These are phyloP conservation scores for Hawksworthiomyces lignivorus DNA, from an alignment of 2,329 filamentous ascomycete genomes.

Conservation along the genomic window DNA sequence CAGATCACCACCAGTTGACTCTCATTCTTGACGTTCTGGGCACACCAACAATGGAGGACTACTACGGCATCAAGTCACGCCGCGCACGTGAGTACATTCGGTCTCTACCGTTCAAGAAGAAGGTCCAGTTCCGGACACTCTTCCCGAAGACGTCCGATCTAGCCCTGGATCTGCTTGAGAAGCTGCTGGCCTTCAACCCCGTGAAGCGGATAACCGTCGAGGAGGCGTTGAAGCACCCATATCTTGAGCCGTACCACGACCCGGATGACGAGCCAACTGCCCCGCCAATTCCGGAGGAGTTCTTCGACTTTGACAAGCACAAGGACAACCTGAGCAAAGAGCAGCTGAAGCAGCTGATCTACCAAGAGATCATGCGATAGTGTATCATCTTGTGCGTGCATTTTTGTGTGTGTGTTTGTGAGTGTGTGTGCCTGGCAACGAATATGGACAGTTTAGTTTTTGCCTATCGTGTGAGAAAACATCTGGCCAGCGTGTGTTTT, in stretches of 20 bases:
- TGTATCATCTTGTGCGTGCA: not conserved
- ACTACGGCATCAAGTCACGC: constrained; percentile 98
- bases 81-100: constrained; percentile 97
- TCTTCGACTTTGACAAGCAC: constrained; percentile 99
- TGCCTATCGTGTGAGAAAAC: no score
- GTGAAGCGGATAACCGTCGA: constrained; percentile 98
- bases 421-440: no score
- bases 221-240: constrained; percentile 93
- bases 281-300: constrained; percentile 93
- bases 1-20: constrained; percentile 97
- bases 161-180: constrained; percentile 88
- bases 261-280: constrained; percentile 97
- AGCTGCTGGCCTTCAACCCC: constrained; percentile 94
- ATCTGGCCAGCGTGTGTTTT: no score
- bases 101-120: constrained; percentile 98
- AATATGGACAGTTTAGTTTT: no score
- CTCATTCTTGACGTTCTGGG: constrained; percentile 95
- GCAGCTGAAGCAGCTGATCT: constrained; percentile 94
- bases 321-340: constrained; percentile 98
- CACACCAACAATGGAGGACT: constrained; percentile 98
- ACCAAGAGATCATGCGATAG: constrained; percentile 82
- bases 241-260: constrained; percentile 97
- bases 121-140: constrained; percentile 93
- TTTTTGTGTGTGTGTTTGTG: no score
- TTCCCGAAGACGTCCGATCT: constrained; percentile 99